A percentile compares a stretch with the other conserved stretches of the same genome.
These are phyloP conservation scores for Lepraria neglecta DNA, from an alignment of 495 filamentous ascomycete species.

Conservation along the genomic window DNA sequence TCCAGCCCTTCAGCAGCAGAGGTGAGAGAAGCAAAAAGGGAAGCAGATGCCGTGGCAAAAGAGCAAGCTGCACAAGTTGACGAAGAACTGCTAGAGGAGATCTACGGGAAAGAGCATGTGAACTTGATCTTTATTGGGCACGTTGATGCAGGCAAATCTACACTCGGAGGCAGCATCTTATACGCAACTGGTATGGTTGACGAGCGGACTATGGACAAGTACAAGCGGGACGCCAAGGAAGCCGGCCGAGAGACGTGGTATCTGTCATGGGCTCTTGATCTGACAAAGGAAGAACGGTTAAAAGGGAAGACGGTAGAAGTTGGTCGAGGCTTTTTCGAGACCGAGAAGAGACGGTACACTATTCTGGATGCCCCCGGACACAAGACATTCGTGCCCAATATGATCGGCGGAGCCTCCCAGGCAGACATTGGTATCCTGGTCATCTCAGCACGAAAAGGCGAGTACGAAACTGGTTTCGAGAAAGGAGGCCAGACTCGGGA, in stretches of 20 bases:
- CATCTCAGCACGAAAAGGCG: slow-evolving; percentile 93
- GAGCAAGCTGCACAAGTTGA: slow-evolving; percentile 87
- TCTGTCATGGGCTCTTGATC: slow-evolving; percentile 92
- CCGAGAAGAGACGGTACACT: slow-evolving; percentile 78
- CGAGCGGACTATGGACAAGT: slow-evolving; percentile 95
- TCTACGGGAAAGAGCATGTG: slow-evolving; percentile 97
- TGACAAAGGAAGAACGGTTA: slow-evolving; percentile 89
- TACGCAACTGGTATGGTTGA: slow-evolving; percentile 98
- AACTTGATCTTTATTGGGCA: slow-evolving; percentile 98
- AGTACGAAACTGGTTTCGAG: slow-evolving; percentile 99
- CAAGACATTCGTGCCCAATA: slow-evolving; percentile 92
- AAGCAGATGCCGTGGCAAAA: slow-evolving; percentile 76
- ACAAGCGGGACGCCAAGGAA: slow-evolving; percentile 93
- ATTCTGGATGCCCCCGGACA: slow-evolving; percentile 95
- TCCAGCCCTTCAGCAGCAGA: slow-evolving; percentile 59
- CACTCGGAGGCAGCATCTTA: slow-evolving; percentile 84
- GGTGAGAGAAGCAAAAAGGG: slow-evolving; percentile 49
- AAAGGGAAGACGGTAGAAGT: slow-evolving; percentile 99
- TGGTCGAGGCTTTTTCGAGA: slow-evolving; percentile 93
- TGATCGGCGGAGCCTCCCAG: slow-evolving; percentile 95
- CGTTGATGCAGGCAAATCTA: slow-evolving; percentile 96
- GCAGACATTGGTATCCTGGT: slow-evolving; percentile 94
- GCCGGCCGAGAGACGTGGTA: slow-evolving; percentile 98
- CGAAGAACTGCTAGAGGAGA: slow-evolving; percentile 82
- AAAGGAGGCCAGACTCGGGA: slow-evolving; percentile 97